Base-by-base conservation (phyloP, 148 eudicot species). In the Vaccinium myrtillus region DNA sequence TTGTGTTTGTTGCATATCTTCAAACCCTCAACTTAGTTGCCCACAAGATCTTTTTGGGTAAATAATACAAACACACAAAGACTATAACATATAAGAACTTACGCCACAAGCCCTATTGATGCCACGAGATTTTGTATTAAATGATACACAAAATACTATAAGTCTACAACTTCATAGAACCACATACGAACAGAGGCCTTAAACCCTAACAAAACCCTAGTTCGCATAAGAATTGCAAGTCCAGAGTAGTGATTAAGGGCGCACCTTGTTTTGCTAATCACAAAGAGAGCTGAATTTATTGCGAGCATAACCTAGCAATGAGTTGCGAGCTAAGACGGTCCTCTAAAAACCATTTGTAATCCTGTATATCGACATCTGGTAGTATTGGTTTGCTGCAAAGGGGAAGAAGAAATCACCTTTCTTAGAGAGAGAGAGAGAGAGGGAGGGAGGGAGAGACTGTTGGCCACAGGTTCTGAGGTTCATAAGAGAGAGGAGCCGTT, bases 301-400 rank as follows among this genome's bases (percentile, higher is more conserved):
- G 65, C 89, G 85, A 69, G 87, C 79, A 54, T 83, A 83, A 83
- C 84, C 86, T 50, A 84, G 83, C 81, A 83, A 67, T 79, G 84
- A 78, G 83, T 69, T 85, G 25, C 89, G 94, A 63, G 87, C 71
- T 27, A 87, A 70, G 15, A 89, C 75, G 63, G 85, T 81, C 75
- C 87, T 88, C 12, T 94, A 88, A 53, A 92, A 48, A 78, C 92
- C 87, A 25, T 89, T 56, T 3, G 94, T 75, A 82, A 89, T 85
- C 88, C 93, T 91, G 13, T 88, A 51, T 15, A 94, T 49, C 78
- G 92, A 87, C 98, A 95, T 95, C 56, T 61, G 63, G 70, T 16
- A 27, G 2, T 8, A n/a, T 32, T 1, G 36, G 36, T 32, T 32
- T 32, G 0, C 36, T 32, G 36, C 36, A 1, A 32, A 32, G 36